Conservation (phyloP, 2,329 filamentous ascomycete genomes). For the Verticillium isaacii region DNA sequence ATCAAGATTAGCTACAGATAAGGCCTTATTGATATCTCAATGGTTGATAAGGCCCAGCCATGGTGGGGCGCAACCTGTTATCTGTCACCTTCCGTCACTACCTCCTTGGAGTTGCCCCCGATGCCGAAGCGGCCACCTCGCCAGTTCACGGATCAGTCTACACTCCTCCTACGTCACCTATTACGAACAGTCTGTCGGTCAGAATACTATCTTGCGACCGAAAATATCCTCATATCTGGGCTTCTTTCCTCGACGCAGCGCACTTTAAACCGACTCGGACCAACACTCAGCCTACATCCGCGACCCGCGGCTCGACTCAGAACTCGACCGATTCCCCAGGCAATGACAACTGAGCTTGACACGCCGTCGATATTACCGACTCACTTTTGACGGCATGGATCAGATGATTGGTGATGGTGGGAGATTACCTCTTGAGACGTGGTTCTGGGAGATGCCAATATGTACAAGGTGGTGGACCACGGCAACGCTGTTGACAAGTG, state of each 20-base stretch:
- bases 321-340: neutral
- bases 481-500: conserved; percentile 80
- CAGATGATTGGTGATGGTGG: conserved; percentile 55
- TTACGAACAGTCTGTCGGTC: neutral
- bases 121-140: neutral
- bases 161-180: neutral
- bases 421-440: conserved; percentile 81
- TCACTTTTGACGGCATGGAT: conserved; percentile 36
- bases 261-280: neutral
- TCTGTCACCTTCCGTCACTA: neutral
- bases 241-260: neutral
- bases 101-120: neutral
- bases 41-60: neutral
- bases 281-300: neutral
- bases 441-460: conserved; percentile 98
- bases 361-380: neutral
- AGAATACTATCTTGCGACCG: neutral
- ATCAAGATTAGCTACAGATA: neutral
- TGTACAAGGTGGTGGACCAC: conserved; percentile 97
- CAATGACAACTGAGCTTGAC: neutral
- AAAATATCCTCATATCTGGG: too few species aligned
- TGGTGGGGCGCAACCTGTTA: neutral
- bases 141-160: neutral
- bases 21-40: too few species aligned
- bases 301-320: neutral